Base-by-base conservation (phyloP, 1,139 yeast species). In the Debaryomyces udenii region DNA sequence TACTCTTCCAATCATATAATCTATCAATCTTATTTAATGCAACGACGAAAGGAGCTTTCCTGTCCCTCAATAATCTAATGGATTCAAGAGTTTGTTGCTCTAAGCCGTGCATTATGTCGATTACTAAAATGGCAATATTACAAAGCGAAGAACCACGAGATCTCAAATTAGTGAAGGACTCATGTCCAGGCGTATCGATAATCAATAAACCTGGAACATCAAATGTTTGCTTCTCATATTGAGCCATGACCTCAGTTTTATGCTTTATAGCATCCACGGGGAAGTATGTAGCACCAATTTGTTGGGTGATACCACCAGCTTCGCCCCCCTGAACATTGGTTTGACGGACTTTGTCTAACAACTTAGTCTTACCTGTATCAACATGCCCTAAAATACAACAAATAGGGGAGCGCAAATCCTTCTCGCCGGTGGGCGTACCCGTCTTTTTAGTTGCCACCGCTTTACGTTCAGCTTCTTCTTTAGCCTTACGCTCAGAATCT, bases 291-390 rank as follows among this genome's bases (percentile, higher is more conserved):
- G 99, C 99, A 81, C 99, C 99, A 62, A 93, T 93, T 70, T 93
- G 99, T 78, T 93, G 99, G 52, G 99, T 93, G 63, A 93, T 94
- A 76, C 99, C 99, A 76, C 99, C 99, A 43, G 99, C 99, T 74
- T 93, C 99, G 62, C 99, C 99, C 66, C 97, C 99, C 76, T 93
- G 99, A 47, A 93, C 99, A 59, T 93, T 93, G 37, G 98, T 94
- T 75, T 93, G 97, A 74, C 99, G 94, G 53, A 93, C 83, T 68
- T 93, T 94, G 64, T 93, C 99, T 62, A 93, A 78, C 52, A 93
- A 79, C 65, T 93, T 93, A 49, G 99, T 93, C 70, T 93, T 94
- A 83, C 99, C 99, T 43, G 99, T 93, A 78, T 93, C 99, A 66
- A 93, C 99, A 74, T 93, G 99, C 63, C 99, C 99, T 68, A 93